Conservation (phyloP, 345 rosid species). For the Cardamine resedifolia region DNA sequence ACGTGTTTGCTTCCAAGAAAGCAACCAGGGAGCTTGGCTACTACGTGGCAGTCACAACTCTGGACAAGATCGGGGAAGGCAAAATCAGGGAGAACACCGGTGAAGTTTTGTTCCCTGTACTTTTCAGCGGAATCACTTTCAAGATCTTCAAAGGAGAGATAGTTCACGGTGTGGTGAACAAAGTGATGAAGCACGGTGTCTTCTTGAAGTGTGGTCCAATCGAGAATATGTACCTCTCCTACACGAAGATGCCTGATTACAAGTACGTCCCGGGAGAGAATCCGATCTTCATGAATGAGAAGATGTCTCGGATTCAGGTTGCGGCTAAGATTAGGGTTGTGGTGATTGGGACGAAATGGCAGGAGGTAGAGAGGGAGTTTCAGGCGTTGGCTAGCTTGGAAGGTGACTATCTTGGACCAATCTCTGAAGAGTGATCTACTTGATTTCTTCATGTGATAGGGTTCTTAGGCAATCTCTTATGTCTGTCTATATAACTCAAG, state of each 20-base stretch:
- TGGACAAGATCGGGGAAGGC: slow-evolving; percentile 71
- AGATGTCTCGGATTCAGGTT: slow-evolving; percentile 59
- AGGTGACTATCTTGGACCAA: slow-evolving; percentile 74
- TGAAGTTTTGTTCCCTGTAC: slow-evolving; percentile 78
- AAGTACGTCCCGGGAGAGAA: slow-evolving; percentile 63
- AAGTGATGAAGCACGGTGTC: slow-evolving; percentile 82
- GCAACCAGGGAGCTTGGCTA: slow-evolving; percentile 80
- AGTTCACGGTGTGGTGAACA: slow-evolving; percentile 65
- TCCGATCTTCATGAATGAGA: slow-evolving; percentile 62
- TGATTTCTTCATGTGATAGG: background rate
- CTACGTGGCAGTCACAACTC: slow-evolving; percentile 53
- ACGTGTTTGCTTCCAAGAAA: slow-evolving; percentile 60
- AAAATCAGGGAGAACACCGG: slow-evolving; percentile 66
- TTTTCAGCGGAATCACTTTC: slow-evolving; percentile 70
- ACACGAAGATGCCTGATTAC: slow-evolving; percentile 64
- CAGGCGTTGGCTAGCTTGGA: slow-evolving; percentile 82
- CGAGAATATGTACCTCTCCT: slow-evolving; percentile 59
- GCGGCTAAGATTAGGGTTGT: slow-evolving; percentile 54
- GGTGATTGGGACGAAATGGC: slow-evolving; percentile 75
- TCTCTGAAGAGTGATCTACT: slow-evolving; percentile 35
- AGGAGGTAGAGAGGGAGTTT: slow-evolving; percentile 80
- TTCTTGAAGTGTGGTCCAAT: slow-evolving; percentile 74
- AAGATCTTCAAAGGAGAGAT: slow-evolving; percentile 83
- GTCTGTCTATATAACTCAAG: slow-evolving; percentile 14
- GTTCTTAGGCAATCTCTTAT: background rate